phyloP scores from a whole-genome alignment of 176 grass and related monocot species.

The Bolboschoenus planiculmis region DNA sequence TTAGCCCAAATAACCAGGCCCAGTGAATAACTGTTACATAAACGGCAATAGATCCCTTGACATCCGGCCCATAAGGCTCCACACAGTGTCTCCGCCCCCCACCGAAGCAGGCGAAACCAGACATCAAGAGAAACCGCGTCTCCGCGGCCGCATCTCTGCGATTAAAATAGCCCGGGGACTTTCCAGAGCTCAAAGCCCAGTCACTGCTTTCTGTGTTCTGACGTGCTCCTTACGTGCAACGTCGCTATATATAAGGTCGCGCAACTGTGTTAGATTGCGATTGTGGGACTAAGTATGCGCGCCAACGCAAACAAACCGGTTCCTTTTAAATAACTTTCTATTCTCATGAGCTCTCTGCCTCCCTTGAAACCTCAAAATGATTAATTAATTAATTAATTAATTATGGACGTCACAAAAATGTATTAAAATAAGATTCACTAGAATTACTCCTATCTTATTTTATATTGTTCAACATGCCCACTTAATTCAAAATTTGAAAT shows the following conservation, averaged over 20 bases:
- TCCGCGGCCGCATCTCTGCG: not conserved
- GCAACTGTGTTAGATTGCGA: not conserved
- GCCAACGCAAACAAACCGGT: not conserved
- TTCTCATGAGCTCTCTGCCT: too few species aligned
- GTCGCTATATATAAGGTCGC: not conserved
- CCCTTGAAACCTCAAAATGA: too few species aligned
- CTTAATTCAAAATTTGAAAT: too few species aligned
- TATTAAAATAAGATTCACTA: too few species aligned
- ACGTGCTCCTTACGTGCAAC: fast-evolving
- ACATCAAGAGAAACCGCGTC: not conserved
- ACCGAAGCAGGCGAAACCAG: not conserved
- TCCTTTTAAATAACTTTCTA: too few species aligned
- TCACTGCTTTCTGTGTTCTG: not conserved
- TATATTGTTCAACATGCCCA: too few species aligned
- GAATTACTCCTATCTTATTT: too few species aligned
- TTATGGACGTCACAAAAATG: too few species aligned
- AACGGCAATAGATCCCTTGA: not conserved
- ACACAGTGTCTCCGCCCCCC: not conserved
- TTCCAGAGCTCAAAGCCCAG: not conserved
- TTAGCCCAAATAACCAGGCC: not conserved
- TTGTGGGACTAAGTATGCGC: not conserved
- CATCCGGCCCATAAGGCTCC: not conserved
- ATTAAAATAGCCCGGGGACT: not conserved
- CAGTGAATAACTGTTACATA: not conserved
- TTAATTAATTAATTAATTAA: too few species aligned